These are phyloP conservation scores for Articulospora tetracladia DNA, from an alignment of 495 filamentous ascomycete species.

Conservation along the genomic window DNA sequence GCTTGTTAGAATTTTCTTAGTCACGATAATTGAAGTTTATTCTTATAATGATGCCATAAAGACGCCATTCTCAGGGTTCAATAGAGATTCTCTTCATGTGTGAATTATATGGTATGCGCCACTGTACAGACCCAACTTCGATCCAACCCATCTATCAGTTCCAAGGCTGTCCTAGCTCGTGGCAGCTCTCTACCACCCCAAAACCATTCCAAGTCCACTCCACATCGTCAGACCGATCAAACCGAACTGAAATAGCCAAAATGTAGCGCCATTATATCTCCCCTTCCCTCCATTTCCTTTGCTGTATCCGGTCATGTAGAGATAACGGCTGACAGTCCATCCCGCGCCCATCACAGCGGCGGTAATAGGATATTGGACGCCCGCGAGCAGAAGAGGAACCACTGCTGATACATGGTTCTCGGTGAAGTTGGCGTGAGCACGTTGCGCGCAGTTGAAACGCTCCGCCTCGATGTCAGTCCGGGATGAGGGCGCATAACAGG, in stretches of 20 bases:
- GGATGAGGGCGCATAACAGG: slow-evolving; percentile 42
- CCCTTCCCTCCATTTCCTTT: slow-evolving; percentile 45
- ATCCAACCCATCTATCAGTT: too few relatives aligned
- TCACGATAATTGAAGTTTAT: too few relatives aligned
- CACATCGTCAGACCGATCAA: slow-evolving; percentile 39
- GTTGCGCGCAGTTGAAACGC: slow-evolving; percentile 60
- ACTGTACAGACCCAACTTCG: too few relatives aligned
- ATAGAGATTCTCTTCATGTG: too few relatives aligned
- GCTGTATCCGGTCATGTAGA: slow-evolving; percentile 51
- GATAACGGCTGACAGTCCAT: slow-evolving; percentile 39
- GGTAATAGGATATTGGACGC: slow-evolving; percentile 44
- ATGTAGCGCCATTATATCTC: slow-evolving; percentile 34
- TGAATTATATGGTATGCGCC: too few relatives aligned
- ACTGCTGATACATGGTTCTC: slow-evolving; percentile 49
- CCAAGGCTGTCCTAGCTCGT: background rate
- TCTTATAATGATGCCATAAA: too few relatives aligned
- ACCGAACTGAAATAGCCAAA: slow-evolving; percentile 39
- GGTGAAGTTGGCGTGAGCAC: slow-evolving; percentile 51
- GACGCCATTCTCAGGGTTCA: too few relatives aligned
- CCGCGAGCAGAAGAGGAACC: slow-evolving; percentile 40
- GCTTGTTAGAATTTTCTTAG: too few relatives aligned
- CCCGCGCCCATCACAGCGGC: slow-evolving; percentile 38
- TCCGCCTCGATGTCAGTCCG: slow-evolving; percentile 31
- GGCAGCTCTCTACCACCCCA: slow-evolving; percentile 10
- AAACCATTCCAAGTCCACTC: slow-evolving; percentile 24